Percentiles rank a stretch among this genome's conserved stretches.
Conservation (phyloP, 78 protist genomes). For the Acrasis kona region DNA sequence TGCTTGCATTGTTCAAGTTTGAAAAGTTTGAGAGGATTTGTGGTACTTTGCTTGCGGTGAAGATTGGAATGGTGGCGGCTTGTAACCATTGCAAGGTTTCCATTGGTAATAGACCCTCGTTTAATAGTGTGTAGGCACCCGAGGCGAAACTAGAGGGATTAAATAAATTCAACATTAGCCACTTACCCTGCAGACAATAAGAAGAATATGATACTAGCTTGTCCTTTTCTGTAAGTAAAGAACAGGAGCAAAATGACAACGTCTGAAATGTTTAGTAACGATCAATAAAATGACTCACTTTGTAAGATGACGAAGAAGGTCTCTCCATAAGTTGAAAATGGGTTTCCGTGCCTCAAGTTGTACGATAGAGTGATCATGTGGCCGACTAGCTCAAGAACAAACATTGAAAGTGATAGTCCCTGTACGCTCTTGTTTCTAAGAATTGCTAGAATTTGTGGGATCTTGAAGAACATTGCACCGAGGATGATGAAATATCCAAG, state of each 20-base stretch:
- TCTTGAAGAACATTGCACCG: not conserved
- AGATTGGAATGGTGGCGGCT: not conserved
- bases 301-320: not conserved
- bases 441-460: not conserved
- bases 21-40: not conserved
- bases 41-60: not conserved
- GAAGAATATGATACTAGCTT: too few relatives aligned
- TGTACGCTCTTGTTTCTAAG: not conserved
- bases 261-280: not conserved
- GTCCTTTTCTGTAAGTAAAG: too few relatives aligned
- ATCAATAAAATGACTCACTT: not conserved
- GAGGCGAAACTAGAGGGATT: not conserved
- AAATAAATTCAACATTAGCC: not conserved
- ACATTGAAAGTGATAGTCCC: not conserved
- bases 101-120: too few relatives aligned
- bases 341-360: not conserved
- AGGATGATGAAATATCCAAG: not conserved
- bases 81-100: not conserved
- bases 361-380: not conserved
- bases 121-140: not conserved
- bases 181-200: not conserved
- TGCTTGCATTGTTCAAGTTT: not conserved
- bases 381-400: not conserved
- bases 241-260: too few relatives aligned
- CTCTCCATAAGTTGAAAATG: not conserved